Evolutionary conservation across 208 protist genomes (phyloP).

Genomic region (Jaenimonas drosophilae): DNA sequence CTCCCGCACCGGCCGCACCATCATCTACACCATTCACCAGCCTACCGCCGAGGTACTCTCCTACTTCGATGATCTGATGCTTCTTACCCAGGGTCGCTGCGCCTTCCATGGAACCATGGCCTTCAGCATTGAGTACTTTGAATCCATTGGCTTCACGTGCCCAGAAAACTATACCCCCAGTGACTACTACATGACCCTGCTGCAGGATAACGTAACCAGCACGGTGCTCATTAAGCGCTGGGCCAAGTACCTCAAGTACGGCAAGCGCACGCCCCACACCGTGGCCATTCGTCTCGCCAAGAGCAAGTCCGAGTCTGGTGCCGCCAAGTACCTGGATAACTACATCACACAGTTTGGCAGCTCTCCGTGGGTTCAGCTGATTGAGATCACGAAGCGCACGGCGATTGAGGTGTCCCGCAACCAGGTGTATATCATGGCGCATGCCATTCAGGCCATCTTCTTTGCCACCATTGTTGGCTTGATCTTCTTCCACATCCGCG

Average conservation of each 20-base stretch:
- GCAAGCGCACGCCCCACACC: slow-evolving; percentile 34
- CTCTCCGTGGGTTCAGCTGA: slow-evolving; percentile 36
- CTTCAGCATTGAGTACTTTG: slow-evolving; percentile 71
- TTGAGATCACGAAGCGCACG: slow-evolving; percentile 31
- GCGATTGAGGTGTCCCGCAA: slow-evolving; percentile 30
- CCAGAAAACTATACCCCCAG: slow-evolving; percentile 69
- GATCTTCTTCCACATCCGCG: slow-evolving; percentile 55
- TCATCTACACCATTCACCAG: slow-evolving; percentile 94
- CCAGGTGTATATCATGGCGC: slow-evolving; percentile 27
- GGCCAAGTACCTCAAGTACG: slow-evolving; percentile 43
- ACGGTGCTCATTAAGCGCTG: slow-evolving; percentile 58
- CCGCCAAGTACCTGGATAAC: slow-evolving; percentile 27
- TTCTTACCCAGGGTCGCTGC: slow-evolving; percentile 66
- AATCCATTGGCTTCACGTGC: slow-evolving; percentile 56
- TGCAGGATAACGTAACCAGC: slow-evolving; percentile 46
- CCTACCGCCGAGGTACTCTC: slow-evolving; percentile 82
- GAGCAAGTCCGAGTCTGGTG: slow-evolving; percentile 19
- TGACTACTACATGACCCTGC: slow-evolving; percentile 83
- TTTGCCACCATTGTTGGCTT: slow-evolving; percentile 56
- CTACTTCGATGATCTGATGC: slow-evolving; percentile 89
- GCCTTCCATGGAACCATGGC: slow-evolving; percentile 77
- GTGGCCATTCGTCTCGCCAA: slow-evolving; percentile 26
- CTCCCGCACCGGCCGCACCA: slow-evolving; percentile 60
- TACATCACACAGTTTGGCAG: slow-evolving; percentile 40
- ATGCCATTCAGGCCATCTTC: slow-evolving; percentile 36